A percentile compares a stretch with the other conserved stretches of the same genome.
Evolutionary conservation across 352 stramenopile genomes (phyloP).

Genomic region (Blastocystis sp.): DNA sequence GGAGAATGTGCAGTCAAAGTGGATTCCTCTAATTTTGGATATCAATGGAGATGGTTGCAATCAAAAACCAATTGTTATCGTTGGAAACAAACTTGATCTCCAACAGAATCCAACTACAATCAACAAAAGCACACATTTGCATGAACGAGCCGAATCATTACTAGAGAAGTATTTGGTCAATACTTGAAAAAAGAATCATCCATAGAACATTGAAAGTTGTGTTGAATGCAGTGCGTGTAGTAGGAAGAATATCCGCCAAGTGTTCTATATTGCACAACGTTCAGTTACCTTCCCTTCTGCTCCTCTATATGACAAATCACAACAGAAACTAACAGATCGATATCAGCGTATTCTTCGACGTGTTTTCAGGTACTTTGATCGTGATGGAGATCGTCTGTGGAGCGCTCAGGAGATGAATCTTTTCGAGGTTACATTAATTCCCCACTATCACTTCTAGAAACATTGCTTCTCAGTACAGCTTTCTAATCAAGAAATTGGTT

Average conservation of each 20-base stretch:
- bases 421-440: neutral
- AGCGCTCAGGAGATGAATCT: slow-evolving; percentile 20
- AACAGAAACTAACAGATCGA: neutral
- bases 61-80: slow-evolving; percentile 43
- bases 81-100: slow-evolving; percentile 58
- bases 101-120: slow-evolving; percentile 29
- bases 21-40: slow-evolving; percentile 40
- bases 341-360: slow-evolving; percentile 28
- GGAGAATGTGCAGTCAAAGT: slow-evolving; percentile 49
- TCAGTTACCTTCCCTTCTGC: slow-evolving; percentile 11
- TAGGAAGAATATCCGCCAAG: slow-evolving; percentile 7
- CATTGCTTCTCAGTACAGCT: slow-evolving; percentile 4
- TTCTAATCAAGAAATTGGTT: neutral
- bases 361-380: slow-evolving; percentile 49
- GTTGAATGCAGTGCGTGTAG: slow-evolving; percentile 42
- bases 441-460: neutral
- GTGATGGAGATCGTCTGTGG: slow-evolving; percentile 43
- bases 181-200: neutral
- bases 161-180: neutral
- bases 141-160: neutral
- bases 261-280: slow-evolving; percentile 43
- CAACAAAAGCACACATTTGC: slow-evolving; percentile 5
- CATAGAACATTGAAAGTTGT: slow-evolving; percentile 36
- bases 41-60: neutral
- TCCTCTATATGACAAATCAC: neutral